phyloP scores from a whole-genome alignment of 371 early-diverging fungal species.

The Mortierella sp. region DNA sequence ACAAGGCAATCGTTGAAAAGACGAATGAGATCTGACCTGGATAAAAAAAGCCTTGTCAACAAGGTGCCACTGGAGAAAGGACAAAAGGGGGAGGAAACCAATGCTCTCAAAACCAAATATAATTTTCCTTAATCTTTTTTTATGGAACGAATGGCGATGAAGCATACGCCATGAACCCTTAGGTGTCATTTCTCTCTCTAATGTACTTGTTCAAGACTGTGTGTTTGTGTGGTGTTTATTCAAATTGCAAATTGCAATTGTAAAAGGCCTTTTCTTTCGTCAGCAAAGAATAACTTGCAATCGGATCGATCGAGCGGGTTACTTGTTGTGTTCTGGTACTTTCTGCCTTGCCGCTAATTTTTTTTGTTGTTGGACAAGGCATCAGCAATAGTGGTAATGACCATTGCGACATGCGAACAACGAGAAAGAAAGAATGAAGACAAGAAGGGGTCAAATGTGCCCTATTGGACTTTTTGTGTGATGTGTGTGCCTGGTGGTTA shows the following conservation, averaged over 20 bases:
- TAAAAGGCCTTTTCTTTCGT: too few relatives aligned
- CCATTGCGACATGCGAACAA: conserved; percentile 1
- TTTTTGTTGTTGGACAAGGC: neutral
- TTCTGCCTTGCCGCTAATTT: neutral
- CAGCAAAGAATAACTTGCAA: too few relatives aligned
- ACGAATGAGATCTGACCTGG: neutral
- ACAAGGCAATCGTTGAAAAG: too few relatives aligned
- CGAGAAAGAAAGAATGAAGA: too few relatives aligned
- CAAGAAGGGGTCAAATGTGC: neutral
- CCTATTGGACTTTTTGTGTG: conserved; percentile 1
- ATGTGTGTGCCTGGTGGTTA: too few relatives aligned
- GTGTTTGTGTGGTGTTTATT: neutral
- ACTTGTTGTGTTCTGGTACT: neutral
- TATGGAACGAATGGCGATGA: neutral
- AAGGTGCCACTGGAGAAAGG: neutral
- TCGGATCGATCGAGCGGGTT: too few relatives aligned
- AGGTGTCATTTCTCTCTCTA: too few relatives aligned
- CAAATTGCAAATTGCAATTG: too few relatives aligned
- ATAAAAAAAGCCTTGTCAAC: neutral
- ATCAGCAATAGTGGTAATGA: neutral
- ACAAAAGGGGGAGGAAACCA: neutral
- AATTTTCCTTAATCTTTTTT: conserved; percentile 1
- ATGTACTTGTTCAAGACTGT: neutral
- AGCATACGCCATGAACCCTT: conserved; percentile 4
- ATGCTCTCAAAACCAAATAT: conserved; percentile 11